Evolutionary conservation across 202 grass and related monocot genomes (phyloP).

Genomic region (Bolboschoenoplectus hybrid): DNA sequence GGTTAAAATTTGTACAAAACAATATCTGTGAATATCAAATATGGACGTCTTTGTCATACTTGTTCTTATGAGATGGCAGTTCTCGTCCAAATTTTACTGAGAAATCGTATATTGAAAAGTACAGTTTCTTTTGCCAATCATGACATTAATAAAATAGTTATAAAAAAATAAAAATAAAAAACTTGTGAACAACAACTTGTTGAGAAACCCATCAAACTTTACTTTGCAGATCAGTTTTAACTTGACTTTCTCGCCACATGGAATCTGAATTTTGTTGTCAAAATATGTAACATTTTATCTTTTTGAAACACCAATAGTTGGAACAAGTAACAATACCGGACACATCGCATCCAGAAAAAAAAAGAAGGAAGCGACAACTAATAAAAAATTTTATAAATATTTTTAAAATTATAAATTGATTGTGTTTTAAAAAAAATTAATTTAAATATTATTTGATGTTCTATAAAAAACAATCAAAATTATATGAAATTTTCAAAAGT

Average conservation of each 20-base stretch:
- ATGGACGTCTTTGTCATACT: not conserved
- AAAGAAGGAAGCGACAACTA: not conserved
- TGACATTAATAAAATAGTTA: not conserved
- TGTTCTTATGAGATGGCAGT: not conserved
- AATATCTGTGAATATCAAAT: not conserved
- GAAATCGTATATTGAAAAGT: not conserved
- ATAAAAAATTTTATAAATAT: no score
- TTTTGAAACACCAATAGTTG: no score
- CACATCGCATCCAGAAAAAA: not conserved
- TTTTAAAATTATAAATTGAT: no score
- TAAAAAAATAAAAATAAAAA: not conserved
- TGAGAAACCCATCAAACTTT: no score
- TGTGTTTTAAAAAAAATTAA: no score
- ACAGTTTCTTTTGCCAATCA: not conserved
- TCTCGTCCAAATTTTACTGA: not conserved
- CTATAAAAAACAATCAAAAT: no score
- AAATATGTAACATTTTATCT: no score
- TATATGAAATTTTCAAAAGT: no score
- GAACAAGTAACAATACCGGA: not conserved
- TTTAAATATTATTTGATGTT: no score
- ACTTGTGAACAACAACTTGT: not conserved
- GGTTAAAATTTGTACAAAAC: not conserved
- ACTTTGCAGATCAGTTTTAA: no score
- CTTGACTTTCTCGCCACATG: no score
- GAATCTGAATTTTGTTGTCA: no score